phyloP scores from a whole-genome alignment of 2,329 filamentous ascomycete genomes.

The Coleophoma crateriformis region DNA sequence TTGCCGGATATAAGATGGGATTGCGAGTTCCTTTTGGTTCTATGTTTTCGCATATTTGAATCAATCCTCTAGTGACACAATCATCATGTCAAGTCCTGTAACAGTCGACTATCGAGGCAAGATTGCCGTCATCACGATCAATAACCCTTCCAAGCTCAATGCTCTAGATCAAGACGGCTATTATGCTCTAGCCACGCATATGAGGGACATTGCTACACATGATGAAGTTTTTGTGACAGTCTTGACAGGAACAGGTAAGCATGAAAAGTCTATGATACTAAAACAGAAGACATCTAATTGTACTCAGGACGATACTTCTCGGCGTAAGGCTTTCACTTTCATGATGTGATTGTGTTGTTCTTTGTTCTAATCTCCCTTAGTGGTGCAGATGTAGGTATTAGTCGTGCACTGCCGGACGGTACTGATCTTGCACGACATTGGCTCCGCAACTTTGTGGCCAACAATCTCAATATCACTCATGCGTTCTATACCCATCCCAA shows the following conservation, averaged over 20 bases:
- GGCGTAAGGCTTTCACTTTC: slow-evolving; percentile 52
- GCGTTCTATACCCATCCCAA: slow-evolving; percentile 93
- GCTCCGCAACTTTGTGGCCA: slow-evolving; percentile 68
- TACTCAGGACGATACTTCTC: slow-evolving; percentile 63
- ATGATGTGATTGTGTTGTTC: neutral
- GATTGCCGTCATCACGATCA: slow-evolving; percentile 80
- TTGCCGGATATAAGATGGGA: neutral
- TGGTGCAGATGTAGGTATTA: slow-evolving; percentile 70
- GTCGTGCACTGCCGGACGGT: slow-evolving; percentile 34
- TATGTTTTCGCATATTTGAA: neutral
- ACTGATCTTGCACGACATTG: slow-evolving; percentile 43
- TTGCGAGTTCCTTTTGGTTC: no score
- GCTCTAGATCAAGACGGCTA: slow-evolving; percentile 69
- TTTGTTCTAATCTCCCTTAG: slow-evolving; percentile 33
- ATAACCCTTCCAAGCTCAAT: slow-evolving; percentile 82
- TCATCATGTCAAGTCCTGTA: slow-evolving; percentile 17
- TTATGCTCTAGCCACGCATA: slow-evolving; percentile 65
- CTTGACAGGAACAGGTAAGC: slow-evolving; percentile 67
- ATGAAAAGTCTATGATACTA: slow-evolving; percentile 30
- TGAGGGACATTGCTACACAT: slow-evolving; percentile 72
- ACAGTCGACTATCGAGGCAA: slow-evolving; percentile 58
- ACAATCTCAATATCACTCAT: slow-evolving; percentile 85
- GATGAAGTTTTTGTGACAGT: slow-evolving; percentile 83
- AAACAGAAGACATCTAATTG: neutral
- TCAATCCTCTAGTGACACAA: neutral